Percentiles rank a stretch among this genome's conserved stretches.
phyloP scores from a whole-genome alignment of 2,329 filamentous ascomycete genomes.

The Xylaria sp. region DNA sequence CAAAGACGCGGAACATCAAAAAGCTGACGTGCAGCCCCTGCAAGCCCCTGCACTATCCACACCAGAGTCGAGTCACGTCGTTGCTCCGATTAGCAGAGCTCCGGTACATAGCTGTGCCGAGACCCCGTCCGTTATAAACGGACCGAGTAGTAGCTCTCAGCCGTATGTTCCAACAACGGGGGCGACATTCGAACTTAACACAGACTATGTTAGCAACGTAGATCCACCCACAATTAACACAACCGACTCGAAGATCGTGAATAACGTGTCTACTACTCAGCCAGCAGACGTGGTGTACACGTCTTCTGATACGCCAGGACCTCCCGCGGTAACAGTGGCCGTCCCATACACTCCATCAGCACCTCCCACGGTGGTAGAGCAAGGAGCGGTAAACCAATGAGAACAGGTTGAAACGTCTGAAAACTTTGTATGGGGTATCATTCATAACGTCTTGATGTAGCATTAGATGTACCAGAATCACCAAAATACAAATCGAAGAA shows the following conservation, averaged over 20 bases:
- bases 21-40: background rate
- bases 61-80: constrained; percentile 1
- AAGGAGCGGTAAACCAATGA: constrained; percentile 23
- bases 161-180: constrained; percentile 28
- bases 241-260: background rate
- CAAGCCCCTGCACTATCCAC: background rate
- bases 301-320: background rate
- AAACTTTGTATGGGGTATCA: constrained; percentile 42
- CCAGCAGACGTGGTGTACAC: background rate
- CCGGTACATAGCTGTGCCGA: background rate
- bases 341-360: constrained; percentile 1
- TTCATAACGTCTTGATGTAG: constrained; percentile 40
- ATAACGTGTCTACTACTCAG: background rate
- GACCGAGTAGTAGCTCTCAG: constrained; percentile 8
- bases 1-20: constrained; percentile 9
- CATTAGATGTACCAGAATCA: constrained; percentile 38
- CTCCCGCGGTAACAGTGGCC: background rate
- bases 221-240: constrained; percentile 2
- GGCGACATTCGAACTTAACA: constrained; percentile 28
- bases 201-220: constrained; percentile 1
- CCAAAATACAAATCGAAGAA: constrained; percentile 33
- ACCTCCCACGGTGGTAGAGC: constrained; percentile 15
- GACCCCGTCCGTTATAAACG: background rate
- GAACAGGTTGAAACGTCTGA: constrained; percentile 18
- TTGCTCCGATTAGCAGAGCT: constrained; percentile 1